Conservation (phyloP, 2,329 filamentous ascomycete genomes). For the Didymella glomerata region DNA sequence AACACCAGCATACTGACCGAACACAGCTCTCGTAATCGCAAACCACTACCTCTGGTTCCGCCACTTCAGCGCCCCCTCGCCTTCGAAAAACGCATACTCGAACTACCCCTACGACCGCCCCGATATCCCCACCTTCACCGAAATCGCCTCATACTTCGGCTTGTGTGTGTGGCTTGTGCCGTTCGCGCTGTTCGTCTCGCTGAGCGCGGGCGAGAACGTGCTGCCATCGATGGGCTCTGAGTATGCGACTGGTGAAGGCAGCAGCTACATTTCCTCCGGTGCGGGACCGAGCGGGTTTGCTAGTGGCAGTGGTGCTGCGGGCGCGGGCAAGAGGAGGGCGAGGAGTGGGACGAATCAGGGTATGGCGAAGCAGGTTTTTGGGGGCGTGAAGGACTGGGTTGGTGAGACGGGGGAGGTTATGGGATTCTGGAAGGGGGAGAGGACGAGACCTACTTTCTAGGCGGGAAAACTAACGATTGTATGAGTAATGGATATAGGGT, state of each 20-base stretch:
- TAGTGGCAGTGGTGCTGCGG: conserved; percentile 28
- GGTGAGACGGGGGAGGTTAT: conserved; percentile 67
- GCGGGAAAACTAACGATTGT: conserved; percentile 15
- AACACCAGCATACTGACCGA: conserved; percentile 14
- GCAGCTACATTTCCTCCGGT: conserved; percentile 58
- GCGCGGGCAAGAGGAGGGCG: conserved; percentile 48
- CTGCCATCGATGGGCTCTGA: conserved; percentile 90
- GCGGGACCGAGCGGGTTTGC: conserved; percentile 41
- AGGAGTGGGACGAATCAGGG: conserved; percentile 63
- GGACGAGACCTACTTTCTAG: conserved; percentile 57
- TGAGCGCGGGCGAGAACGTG: conserved; percentile 94
- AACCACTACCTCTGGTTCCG: conserved; percentile 98
- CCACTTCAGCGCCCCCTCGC: conserved; percentile 75
- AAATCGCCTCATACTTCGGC: conserved; percentile 96
- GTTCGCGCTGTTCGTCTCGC: conserved; percentile 91
- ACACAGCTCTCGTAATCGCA: conserved; percentile 75
- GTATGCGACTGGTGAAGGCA: conserved; percentile 68
- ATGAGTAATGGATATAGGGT: conserved; percentile 20
- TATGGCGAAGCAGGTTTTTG: conserved; percentile 67
- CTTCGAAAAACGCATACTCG: conserved; percentile 61
- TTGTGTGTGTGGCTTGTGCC: conserved; percentile 97
- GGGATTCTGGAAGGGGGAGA: conserved; percentile 69
- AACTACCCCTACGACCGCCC: conserved; percentile 69
- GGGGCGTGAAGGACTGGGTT: conserved; percentile 71
- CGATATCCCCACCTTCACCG: conserved; percentile 81